Base-by-base conservation (phyloP, 768 basidiomycete species). In the Hortiboletus campestris region DNA sequence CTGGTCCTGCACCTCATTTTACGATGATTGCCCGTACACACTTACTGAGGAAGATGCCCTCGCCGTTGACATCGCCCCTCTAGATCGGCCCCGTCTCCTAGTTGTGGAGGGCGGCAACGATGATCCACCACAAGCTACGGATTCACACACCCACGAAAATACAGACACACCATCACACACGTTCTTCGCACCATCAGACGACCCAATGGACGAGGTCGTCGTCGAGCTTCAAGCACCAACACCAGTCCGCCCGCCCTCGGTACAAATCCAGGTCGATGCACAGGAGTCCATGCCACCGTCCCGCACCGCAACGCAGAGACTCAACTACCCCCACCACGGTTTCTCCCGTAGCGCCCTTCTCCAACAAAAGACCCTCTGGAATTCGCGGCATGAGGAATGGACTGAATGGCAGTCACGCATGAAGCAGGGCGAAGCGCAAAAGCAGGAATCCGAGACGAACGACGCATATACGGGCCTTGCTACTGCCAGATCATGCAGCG, bases 301-400 rank as follows among this genome's bases (percentile, higher is more conserved):
- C 47, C 61, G 51, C 22, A 36, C 29, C 55, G 42, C 66, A 41
- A 35, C 49, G 51, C 70, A 70, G 62, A 78, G 79, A 28, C 79
- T 79, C 57, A 63, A 69, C 32, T 83, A 82, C 59, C 63, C 66
- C 7, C 76, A 89, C 57, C 86, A 81, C 63, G 87, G 87, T 2
- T 77, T 84, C 58, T 88, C 86, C 13, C 80, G 80, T 17, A 80
- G 78, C 55, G 81, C 83, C 2, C 76, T 89, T 35, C 70, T 76
- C 14, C 79, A 86, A 61, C 68, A 81, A 59, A 88, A 86, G 64
- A 80, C 72, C 67, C 78, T 89, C 60, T 89, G 87, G 87, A 72
- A 74, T 36, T 65, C 75, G 7, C 81, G 84, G 19, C 78, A 81
- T 53, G 81, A 80, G 46, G 75, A 78, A 48, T 83, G 79, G 80